phyloP scores from a whole-genome alignment of 2,329 filamentous ascomycete genomes.

The Apiospora aurea region DNA sequence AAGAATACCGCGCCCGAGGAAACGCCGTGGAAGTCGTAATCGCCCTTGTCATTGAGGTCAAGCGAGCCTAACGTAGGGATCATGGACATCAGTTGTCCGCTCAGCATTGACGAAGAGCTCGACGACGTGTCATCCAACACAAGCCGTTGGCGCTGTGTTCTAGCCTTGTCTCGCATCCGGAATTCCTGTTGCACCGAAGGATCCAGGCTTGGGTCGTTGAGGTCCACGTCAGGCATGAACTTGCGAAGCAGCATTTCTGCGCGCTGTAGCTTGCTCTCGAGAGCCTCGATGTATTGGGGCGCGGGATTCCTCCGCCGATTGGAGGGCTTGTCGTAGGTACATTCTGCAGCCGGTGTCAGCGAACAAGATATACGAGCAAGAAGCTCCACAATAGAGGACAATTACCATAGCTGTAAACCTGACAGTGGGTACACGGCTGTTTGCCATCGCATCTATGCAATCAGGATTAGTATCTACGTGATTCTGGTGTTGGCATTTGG shows the following conservation, averaged over 20 bases:
- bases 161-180: conserved; percentile 60
- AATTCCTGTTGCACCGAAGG: conserved; percentile 75
- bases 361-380: not conserved
- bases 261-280: conserved; percentile 83
- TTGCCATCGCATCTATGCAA: conserved; percentile 69
- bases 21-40: conserved; percentile 94
- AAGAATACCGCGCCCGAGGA: conserved; percentile 93
- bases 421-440: conserved; percentile 93
- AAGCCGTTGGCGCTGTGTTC: conserved; percentile 46
- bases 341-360: conserved; percentile 65
- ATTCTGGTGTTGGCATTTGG: not conserved
- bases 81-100: conserved; percentile 88
- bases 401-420: conserved; percentile 96
- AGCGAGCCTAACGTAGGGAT: conserved; percentile 90
- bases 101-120: conserved; percentile 52
- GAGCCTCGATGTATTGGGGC: conserved; percentile 89
- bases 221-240: conserved; percentile 82
- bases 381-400: conserved; percentile 26
- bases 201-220: conserved; percentile 86
- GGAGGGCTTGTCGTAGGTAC: conserved; percentile 94
- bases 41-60: conserved; percentile 87
- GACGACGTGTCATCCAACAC: conserved; percentile 47
- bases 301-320: conserved; percentile 90
- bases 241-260: conserved; percentile 81
- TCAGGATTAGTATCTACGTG: not conserved